Base-by-base conservation (phyloP, 2,329 filamentous ascomycete species). In the Helicocarpus griseus region DNA sequence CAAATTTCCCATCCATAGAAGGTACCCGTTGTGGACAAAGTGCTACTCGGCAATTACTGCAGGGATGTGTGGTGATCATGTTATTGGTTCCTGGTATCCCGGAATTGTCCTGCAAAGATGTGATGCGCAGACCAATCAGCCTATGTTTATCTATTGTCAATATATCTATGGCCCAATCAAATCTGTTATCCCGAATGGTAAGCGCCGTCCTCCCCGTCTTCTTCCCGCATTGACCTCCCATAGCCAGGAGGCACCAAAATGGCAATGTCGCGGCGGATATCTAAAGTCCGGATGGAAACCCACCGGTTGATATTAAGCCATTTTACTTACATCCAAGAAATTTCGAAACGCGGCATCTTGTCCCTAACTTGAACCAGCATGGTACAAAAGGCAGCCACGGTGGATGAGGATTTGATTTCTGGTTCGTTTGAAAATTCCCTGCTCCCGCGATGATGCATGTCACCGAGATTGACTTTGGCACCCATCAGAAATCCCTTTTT, bases 401-500 rank as follows among this genome's bases (percentile, higher is more conserved):
- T 35, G 9, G 31, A 35, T 35, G 31, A 9, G n/a, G n/a, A 2
- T 14, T 35, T 35, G 31, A 9, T 35, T 7, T 35, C 31, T 7
- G 31, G 31, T 35, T 35, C 1, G 31, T 35, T 9, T 7, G 31
- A 35, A 35, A 35, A 9, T 35, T 1, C 31, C 31, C 31, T 35
- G 31, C 9, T 14, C 9, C 4, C n/a, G 31, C n/a, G 9, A 9
- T 35, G 31, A 14, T 14, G n/a, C 9, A 35, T 35, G 31, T 14
- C 31, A 35, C 31, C n/a, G 31, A 7, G 31, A 7, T 14, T 35
- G n/a, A 35, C n/a, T 7, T 2, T 14, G 4, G n/a, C 31, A 35
- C 14, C n/a, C 29, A 19, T 26, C 29, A 50, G 48, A 50, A 28
- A 50, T 50, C 39, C 26, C 36, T n/a, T 44, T 50, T 24, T 50